A percentile compares a stretch with the other conserved stretches of the same genome.
phyloP scores from a whole-genome alignment of 2,329 filamentous ascomycete genomes.

The Fusarium xyrophilum region DNA sequence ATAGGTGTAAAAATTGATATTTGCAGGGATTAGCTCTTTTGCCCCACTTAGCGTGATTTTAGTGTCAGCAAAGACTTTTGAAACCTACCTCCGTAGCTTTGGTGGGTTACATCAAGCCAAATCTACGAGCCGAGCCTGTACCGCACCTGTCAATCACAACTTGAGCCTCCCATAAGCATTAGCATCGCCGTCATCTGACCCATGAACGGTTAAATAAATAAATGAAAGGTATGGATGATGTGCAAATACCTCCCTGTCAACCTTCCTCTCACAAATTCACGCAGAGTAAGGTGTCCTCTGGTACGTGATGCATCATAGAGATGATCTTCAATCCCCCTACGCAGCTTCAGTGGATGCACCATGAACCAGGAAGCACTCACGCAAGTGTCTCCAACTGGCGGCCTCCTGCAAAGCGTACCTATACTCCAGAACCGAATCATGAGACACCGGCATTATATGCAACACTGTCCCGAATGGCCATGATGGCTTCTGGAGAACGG shows the following conservation, averaged over 20 bases:
- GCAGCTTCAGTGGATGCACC: neutral
- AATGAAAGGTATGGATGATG: neutral
- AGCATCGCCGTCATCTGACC: slow-evolving; percentile 1
- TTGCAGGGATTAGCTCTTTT: too few species aligned
- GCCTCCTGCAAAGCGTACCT: slow-evolving; percentile 3
- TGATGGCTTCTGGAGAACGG: neutral
- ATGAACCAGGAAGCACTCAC: neutral
- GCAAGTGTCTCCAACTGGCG: neutral
- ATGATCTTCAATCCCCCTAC: neutral
- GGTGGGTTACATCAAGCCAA: slow-evolving; percentile 15
- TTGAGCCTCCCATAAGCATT: slow-evolving; percentile 12
- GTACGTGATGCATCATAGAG: neutral
- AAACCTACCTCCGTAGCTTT: too few species aligned
- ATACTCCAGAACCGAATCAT: slow-evolving; percentile 13
- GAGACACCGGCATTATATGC: slow-evolving; percentile 3
- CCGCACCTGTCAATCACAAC: neutral
- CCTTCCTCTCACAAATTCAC: neutral
- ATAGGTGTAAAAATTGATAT: too few species aligned
- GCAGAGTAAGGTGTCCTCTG: neutral
- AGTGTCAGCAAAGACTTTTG: too few species aligned
- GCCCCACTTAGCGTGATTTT: too few species aligned
- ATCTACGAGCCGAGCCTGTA: neutral
- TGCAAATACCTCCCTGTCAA: neutral
- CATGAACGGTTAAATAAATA: neutral
- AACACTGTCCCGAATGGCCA: slow-evolving; percentile 2